phyloP scores from a whole-genome alignment of 345 rosid genomes.

The Triadica sebifera region DNA sequence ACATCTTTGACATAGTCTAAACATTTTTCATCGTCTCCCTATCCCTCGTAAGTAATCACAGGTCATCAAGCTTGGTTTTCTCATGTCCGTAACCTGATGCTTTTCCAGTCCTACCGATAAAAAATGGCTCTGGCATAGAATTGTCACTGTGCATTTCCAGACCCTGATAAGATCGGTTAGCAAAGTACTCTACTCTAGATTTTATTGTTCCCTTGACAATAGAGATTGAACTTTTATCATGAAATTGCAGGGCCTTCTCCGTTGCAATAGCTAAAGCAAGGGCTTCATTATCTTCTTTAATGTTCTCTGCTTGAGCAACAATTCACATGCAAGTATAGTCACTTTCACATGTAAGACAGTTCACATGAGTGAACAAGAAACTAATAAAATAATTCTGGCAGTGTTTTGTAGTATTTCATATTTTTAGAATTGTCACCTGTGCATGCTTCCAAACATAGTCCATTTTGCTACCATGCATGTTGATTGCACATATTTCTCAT shows the following conservation, averaged over 20 bases:
- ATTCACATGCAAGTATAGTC: not conserved
- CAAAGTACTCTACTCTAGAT: conserved; percentile 78
- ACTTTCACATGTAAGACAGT: not conserved
- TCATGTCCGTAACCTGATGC: conserved; percentile 42
- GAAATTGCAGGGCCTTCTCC: conserved; percentile 68
- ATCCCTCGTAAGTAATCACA: not conserved
- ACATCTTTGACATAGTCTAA: not conserved
- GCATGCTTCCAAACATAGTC: not conserved
- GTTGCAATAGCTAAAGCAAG: conserved; percentile 62
- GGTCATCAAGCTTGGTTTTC: conserved; percentile 14
- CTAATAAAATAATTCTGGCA: not conserved
- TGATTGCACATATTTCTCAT: not conserved
- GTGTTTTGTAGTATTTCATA: not conserved
- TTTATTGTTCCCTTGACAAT: conserved; percentile 52
- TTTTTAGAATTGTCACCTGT: not conserved
- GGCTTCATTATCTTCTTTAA: conserved; percentile 40
- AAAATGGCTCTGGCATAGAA: conserved; percentile 49
- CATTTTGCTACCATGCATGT: not conserved
- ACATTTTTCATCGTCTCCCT: not conserved
- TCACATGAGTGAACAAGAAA: not conserved
- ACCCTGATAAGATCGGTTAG: conserved; percentile 69
- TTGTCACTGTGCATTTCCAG: conserved; percentile 51
- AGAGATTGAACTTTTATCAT: conserved; percentile 33
- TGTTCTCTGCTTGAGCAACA: conserved; percentile 16
- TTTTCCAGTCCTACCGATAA: conserved; percentile 76